Conservation (phyloP, 371 early-diverging fungal genomes). For the Dinochytrium kinnereticum region DNA sequence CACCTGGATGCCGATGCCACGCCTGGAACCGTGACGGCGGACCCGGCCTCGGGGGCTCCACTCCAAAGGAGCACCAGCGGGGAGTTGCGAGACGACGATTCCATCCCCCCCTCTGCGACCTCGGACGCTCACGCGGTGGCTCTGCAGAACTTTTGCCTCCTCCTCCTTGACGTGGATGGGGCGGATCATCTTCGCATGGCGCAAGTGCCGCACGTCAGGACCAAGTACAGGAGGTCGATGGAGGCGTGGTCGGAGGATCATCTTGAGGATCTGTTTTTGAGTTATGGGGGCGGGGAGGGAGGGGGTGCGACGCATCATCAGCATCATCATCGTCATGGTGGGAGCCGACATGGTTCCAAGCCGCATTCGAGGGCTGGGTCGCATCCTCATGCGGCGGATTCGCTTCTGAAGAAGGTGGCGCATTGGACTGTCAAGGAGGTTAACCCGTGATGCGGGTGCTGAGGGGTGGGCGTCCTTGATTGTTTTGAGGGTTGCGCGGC, state of each 20-base stretch:
- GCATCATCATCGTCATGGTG: neutral
- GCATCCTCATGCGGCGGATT: neutral
- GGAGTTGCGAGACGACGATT: no score
- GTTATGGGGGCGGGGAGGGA: neutral
- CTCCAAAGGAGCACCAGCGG: no score
- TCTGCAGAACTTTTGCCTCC: constrained; percentile 35
- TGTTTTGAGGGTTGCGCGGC: no score
- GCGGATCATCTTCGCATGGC: constrained; percentile 32
- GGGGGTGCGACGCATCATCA: neutral
- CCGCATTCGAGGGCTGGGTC: neutral
- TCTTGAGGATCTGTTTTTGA: constrained; percentile 8
- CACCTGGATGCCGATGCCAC: constrained; percentile 9
- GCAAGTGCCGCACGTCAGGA: constrained; percentile 30
- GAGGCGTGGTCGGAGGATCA: constrained; percentile 18
- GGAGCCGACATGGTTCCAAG: neutral
- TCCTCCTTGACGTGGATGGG: constrained; percentile 43
- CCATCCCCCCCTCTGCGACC: neutral
- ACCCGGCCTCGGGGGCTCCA: constrained; percentile 3
- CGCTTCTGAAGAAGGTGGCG: constrained; percentile 22
- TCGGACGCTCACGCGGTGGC: constrained; percentile 22
- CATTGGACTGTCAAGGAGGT: constrained; percentile 31
- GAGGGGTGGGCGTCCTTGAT: no score
- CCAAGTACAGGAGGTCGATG: constrained; percentile 34
- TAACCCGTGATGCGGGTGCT: neutral
- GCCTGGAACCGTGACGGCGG: no score